A percentile compares a stretch with the other conserved stretches of the same genome.
Evolutionary conservation across 306 rosid genomes (phyloP).

Genomic region (Inga oerstediana): DNA sequence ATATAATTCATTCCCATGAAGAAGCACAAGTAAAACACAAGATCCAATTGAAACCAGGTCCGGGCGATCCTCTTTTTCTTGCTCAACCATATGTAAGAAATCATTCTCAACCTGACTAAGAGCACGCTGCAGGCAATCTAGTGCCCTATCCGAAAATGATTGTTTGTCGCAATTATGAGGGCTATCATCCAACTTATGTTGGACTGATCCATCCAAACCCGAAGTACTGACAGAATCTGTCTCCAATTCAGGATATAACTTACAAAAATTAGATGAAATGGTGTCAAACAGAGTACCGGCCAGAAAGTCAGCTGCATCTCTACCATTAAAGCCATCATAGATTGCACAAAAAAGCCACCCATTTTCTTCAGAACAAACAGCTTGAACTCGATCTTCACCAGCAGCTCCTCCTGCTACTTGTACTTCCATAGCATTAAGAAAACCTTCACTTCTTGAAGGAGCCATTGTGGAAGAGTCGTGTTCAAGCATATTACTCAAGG

Average conservation of each 20-base stretch:
- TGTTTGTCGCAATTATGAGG: conserved; percentile 31
- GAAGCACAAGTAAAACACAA: conserved; percentile 88
- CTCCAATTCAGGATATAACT: conserved; percentile 57
- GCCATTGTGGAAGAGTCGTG: conserved; percentile 68
- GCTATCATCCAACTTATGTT: conserved; percentile 35
- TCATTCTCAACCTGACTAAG: conserved; percentile 84
- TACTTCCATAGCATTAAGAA: conserved; percentile 75
- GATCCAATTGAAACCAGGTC: conserved; percentile 96
- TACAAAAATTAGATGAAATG: conserved; percentile 62
- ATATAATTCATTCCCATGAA: conserved; percentile 85
- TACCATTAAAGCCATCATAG: conserved; percentile 95
- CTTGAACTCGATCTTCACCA: conserved; percentile 99
- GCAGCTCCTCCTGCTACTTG: conserved; percentile 99
- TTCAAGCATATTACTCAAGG: conserved; percentile 61
- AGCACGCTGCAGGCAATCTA: conserved; percentile 75
- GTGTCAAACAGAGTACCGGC: conserved; percentile 95
- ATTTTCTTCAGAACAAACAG: conserved; percentile 96
- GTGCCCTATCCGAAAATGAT: conserved; percentile 62
- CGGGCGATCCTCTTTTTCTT: conserved; percentile 94
- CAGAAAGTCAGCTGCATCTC: conserved; percentile 98
- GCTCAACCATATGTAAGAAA: conserved; percentile 95
- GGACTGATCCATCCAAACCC: conserved; percentile 42
- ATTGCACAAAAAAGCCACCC: conserved; percentile 98
- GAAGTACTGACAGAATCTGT: background rate
- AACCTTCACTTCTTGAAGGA: conserved; percentile 71